Evolutionary conservation across 2,329 filamentous ascomycete genomes (phyloP), one percentile per base, ranked within the genome.

Genomic region (Xylaria sp.): DNA sequence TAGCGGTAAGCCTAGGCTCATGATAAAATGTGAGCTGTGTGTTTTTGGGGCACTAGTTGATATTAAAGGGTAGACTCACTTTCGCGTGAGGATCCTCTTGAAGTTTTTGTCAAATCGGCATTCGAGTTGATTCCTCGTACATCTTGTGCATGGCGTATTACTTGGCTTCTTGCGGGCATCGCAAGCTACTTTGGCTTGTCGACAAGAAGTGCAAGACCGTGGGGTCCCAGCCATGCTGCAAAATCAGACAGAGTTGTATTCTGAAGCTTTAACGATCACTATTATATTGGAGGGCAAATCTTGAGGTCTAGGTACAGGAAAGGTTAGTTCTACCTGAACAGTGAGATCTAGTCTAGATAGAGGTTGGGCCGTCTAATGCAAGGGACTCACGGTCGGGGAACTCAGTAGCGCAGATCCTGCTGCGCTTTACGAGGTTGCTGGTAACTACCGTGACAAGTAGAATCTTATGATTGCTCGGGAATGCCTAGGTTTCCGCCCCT

Each of bases 71-170:
- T 20, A 50, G 51, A 69, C 66, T 64, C 28, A 71, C 66, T 69
- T 65, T 37, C 69, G 67, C 18, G 66, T 71, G 15, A 63, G 63
- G 28, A 71, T 69, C 37, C 66, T 63, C 50, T 69, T 71, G 63
- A 71, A 71, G 28, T 69, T 69, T 54, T 66, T 71, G 32, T 69
- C 69, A 28, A 71, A 69, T 50, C 63, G 66, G 44, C 69, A 71
- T 39, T 63, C 58, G 37, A 71, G 23, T 5, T 66, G 59, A 13
- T 64, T 66, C 15, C 63, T 68, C 6, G 10, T 15, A 51, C 69
- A 71, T 37, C 69, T 44, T 1, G 57, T 55, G 20, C 69, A 71
- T 1, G 69, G 62, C 46, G 63, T 60, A 15, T 68, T 65, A 12
- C 39, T n/a, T 28, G 66, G 52, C 48, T 69, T 69, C 28, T 52